phyloP scores from a whole-genome alignment of 495 filamentous ascomycete genomes.

The Tuber umbilicatum region DNA sequence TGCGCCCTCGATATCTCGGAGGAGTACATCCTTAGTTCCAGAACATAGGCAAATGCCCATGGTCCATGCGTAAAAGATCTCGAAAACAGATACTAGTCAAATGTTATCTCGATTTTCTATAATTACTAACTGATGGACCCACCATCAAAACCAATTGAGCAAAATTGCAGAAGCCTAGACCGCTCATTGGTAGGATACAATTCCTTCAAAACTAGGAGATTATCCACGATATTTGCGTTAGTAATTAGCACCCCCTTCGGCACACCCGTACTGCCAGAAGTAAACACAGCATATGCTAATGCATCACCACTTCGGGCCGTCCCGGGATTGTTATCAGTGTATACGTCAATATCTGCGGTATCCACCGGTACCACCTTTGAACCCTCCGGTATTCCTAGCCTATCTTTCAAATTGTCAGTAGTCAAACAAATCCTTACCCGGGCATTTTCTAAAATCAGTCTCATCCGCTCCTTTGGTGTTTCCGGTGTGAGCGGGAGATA shows the following conservation, averaged over 20 bases:
- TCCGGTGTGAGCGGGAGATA: slow-evolving; percentile 64
- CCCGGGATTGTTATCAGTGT: slow-evolving; percentile 42
- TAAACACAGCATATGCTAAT: slow-evolving; percentile 58
- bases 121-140: slow-evolving; percentile 14
- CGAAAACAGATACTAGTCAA: slow-evolving; percentile 62
- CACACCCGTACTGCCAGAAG: slow-evolving; percentile 58
- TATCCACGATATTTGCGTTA: slow-evolving; percentile 60
- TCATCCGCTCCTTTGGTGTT: slow-evolving; percentile 53
- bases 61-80: slow-evolving; percentile 72
- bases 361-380: slow-evolving; percentile 41
- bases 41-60: slow-evolving; percentile 67
- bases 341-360: slow-evolving; percentile 40
- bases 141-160: slow-evolving; percentile 65
- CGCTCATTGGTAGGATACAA: slow-evolving; percentile 52
- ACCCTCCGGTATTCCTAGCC: slow-evolving; percentile 25
- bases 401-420: slow-evolving; percentile 24
- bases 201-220: slow-evolving; percentile 54
- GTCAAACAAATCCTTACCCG: slow-evolving; percentile 44
- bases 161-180: slow-evolving; percentile 61
- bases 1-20: slow-evolving; percentile 55
- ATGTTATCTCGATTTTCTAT: neutral
- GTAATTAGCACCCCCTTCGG: slow-evolving; percentile 68
- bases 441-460: slow-evolving; percentile 52
- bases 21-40: slow-evolving; percentile 57
- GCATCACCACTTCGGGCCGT: slow-evolving; percentile 43